These are phyloP conservation scores for Hemisphaericaspora nanyangensis DNA, from an alignment of 805 yeast genomes.

Conservation along the genomic window DNA sequence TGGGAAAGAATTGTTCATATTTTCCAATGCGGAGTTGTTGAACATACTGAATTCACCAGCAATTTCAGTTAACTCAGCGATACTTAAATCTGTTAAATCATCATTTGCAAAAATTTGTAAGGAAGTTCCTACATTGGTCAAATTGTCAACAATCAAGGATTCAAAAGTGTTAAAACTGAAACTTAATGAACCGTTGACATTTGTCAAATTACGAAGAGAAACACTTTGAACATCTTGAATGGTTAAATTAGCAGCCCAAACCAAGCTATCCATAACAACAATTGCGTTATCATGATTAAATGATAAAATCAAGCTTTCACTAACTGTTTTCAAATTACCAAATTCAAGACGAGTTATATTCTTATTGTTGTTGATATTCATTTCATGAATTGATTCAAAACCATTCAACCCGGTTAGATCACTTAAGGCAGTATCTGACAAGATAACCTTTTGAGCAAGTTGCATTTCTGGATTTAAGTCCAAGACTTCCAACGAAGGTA, in stretches of 20 bases:
- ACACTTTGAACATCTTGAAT: constrained; percentile 37
- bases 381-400: constrained; percentile 27
- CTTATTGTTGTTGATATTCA: constrained; percentile 42
- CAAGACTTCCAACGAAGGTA: constrained; percentile 38
- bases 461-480: constrained; percentile 35
- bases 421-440: constrained; percentile 41
- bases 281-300: constrained; percentile 38
- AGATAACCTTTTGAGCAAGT: constrained; percentile 27
- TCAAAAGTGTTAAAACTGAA: constrained; percentile 39
- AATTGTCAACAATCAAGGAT: constrained; percentile 23
- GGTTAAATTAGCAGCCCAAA: constrained; percentile 42
- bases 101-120: constrained; percentile 41
- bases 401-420: constrained; percentile 30
- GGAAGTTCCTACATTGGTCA: constrained; percentile 36
- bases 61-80: constrained; percentile 28
- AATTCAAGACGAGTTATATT: constrained; percentile 36
- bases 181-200: constrained; percentile 38
- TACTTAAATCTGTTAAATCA: constrained; percentile 29
- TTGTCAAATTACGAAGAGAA: constrained; percentile 27
- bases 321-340: constrained; percentile 26
- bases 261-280: constrained; percentile 30
- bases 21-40: constrained; percentile 38
- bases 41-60: constrained; percentile 40
- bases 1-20: constrained; percentile 24
- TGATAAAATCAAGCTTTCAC: constrained; percentile 33